phyloP scores from a whole-genome alignment of 2,329 filamentous ascomycete genomes.

The Botrytis aclada region DNA sequence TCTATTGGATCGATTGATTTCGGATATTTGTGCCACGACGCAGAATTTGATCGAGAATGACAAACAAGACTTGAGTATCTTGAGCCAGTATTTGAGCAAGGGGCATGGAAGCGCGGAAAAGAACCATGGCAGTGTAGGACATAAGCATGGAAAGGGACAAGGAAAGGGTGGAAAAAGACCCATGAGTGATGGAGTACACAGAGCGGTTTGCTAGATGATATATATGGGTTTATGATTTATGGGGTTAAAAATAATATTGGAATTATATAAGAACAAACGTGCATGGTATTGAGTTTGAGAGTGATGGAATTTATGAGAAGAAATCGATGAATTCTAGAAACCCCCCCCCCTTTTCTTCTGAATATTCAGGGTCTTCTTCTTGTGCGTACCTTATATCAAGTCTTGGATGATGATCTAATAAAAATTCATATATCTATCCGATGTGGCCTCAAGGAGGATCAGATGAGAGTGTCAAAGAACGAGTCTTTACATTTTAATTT shows the following conservation, averaged over 20 bases:
- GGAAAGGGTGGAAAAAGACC: conserved; percentile 42
- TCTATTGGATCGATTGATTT: conserved; percentile 59
- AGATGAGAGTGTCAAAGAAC: background rate
- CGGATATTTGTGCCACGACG: conserved; percentile 58
- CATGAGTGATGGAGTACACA: conserved; percentile 47
- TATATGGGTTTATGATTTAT: background rate
- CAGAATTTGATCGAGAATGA: conserved; percentile 52
- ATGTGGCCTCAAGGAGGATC: background rate
- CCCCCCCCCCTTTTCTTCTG: background rate
- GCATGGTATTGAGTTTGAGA: background rate
- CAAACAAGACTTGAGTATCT: conserved; percentile 45
- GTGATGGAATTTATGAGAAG: background rate
- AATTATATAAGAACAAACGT: background rate
- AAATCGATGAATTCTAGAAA: background rate
- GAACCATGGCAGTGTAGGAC: conserved; percentile 37
- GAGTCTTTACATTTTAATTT: background rate
- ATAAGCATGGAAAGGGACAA: conserved; percentile 22
- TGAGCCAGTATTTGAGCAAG: conserved; percentile 40
- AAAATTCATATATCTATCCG: background rate
- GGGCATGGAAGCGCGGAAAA: conserved; percentile 40
- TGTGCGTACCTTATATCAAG: background rate
- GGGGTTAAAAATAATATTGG: background rate
- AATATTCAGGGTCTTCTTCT: background rate
- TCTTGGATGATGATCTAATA: background rate
- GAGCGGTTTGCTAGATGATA: conserved; percentile 44